Base-by-base conservation (phyloP, 2,329 filamentous ascomycete species). In the Fusarium gaditjirri region DNA sequence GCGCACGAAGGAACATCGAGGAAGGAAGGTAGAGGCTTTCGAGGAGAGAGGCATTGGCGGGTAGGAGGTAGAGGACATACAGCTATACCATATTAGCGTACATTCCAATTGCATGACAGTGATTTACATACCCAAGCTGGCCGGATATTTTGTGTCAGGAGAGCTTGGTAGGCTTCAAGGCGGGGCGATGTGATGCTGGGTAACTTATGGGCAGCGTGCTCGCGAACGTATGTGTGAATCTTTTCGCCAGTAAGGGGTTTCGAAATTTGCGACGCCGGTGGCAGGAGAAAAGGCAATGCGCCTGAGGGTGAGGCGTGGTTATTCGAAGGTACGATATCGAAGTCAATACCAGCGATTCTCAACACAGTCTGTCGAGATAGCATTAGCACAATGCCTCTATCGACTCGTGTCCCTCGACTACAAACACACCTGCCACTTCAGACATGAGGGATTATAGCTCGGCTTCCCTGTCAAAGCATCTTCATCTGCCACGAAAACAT, bases 251-350 rank as follows among this genome's bases (percentile, higher is more conserved):
- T 79, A 49, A 83, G 70, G 6, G 89, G 86, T 23, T 70, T 69
- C 19, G 69, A 71, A 25, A 78, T 75, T 31, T 80, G 68, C 75
- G 77, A 68, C 17, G 76, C 73, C 33, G 81, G 71, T 14, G 93
- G 92, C 13, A 95, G 87, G 46, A 99, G 87, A 82, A 97, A 98
- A 1, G 96, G 96, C 19, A 98, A 87, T n/a, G 91, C 87, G 64
- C 95, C 95, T 27, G 91, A 92, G 0, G 95, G 95, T 5, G 95
- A 97, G 56, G 95, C 94, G 84, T 98, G 96, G 81, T 98, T 98
- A 75, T 90, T 97, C 8, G 94, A 97, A 8, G 93, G 83, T 11
- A 90, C 84, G 56, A 92, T 84, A 58, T 85, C 85, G 80, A 95
- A 92, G 8, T 89, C 82, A 65, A 97, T 85, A 43, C 88, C 88